Conservation (phyloP, 2,329 filamentous ascomycete species). For the Alternaria conjuncta region DNA sequence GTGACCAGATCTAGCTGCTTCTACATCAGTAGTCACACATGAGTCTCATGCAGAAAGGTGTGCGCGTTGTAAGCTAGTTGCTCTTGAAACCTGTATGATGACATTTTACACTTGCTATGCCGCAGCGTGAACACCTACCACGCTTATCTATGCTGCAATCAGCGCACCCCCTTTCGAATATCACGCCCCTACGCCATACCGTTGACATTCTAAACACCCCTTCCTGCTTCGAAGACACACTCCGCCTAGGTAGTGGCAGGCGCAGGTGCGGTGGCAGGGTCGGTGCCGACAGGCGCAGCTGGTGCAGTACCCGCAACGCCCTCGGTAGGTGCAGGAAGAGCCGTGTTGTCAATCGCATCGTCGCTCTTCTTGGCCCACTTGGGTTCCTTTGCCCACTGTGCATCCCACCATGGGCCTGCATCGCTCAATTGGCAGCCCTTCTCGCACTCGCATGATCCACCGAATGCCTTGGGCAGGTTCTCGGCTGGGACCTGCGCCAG, state of each 20-base stretch:
- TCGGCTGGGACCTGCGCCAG: slow-evolving; percentile 84
- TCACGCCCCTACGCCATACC: slow-evolving; percentile 6
- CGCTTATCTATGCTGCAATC: slow-evolving; percentile 8
- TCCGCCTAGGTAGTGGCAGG: slow-evolving; percentile 48
- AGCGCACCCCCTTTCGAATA: background rate
- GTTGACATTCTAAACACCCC: background rate
- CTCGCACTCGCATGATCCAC: slow-evolving; percentile 80
- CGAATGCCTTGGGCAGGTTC: slow-evolving; percentile 87
- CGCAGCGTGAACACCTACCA: background rate
- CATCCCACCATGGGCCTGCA: slow-evolving; percentile 85
- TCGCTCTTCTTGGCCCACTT: slow-evolving; percentile 54
- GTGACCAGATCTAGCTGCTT: background rate
- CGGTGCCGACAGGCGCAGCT: slow-evolving; percentile 20
- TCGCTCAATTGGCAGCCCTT: slow-evolving; percentile 89
- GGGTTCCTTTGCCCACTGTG: slow-evolving; percentile 67
- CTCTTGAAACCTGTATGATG: slow-evolving; percentile 2
- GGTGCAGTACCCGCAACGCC: slow-evolving; percentile 25
- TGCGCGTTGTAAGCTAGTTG: background rate
- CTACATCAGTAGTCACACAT: background rate
- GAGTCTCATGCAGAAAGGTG: background rate
- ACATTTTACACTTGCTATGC: slow-evolving; percentile 7
- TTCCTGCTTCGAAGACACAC: background rate
- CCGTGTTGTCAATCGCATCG: slow-evolving; percentile 41
- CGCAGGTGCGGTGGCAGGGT: slow-evolving; percentile 19
- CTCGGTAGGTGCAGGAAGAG: slow-evolving; percentile 36